These are phyloP conservation scores for Globisporangium barbulae DNA, from an alignment of 352 stramenopile species.

Conservation along the genomic window DNA sequence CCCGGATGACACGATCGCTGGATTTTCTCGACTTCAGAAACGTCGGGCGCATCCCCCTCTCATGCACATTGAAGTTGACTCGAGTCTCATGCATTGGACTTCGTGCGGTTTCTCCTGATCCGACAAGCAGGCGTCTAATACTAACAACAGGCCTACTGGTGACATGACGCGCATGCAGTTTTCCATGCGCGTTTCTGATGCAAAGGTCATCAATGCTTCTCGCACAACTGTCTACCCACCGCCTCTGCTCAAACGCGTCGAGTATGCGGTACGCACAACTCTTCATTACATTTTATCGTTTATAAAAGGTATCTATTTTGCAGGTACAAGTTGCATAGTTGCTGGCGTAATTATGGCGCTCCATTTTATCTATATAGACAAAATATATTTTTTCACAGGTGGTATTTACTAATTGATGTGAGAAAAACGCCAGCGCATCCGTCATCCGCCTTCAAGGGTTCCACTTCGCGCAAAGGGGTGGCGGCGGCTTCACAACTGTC, in stretches of 20 bases:
- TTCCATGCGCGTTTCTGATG: too few species aligned
- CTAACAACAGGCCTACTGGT: too few species aligned
- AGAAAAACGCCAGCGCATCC: conserved; percentile 3
- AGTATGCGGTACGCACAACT: too few species aligned
- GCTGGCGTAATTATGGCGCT: background rate
- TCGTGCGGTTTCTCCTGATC: too few species aligned
- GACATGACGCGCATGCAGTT: too few species aligned
- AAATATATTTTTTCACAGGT: background rate
- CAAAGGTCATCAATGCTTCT: too few species aligned
- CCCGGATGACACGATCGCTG: background rate
- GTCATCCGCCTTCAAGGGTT: background rate
- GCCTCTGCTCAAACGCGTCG: too few species aligned
- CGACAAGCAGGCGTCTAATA: too few species aligned
- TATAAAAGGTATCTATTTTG: background rate
- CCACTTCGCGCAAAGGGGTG: background rate
- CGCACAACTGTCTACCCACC: too few species aligned
- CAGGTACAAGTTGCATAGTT: background rate
- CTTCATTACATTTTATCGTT: too few species aligned
- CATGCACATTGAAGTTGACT: conserved; percentile 3
- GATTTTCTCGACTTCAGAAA: conserved; percentile 11
- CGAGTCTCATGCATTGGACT: too few species aligned
- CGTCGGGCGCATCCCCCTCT: too few species aligned
- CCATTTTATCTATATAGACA: background rate
- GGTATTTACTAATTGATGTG: background rate
- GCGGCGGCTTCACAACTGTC: background rate